Conservation (phyloP, 179 eudicot genomes). For the Beta lomatogona region DNA sequence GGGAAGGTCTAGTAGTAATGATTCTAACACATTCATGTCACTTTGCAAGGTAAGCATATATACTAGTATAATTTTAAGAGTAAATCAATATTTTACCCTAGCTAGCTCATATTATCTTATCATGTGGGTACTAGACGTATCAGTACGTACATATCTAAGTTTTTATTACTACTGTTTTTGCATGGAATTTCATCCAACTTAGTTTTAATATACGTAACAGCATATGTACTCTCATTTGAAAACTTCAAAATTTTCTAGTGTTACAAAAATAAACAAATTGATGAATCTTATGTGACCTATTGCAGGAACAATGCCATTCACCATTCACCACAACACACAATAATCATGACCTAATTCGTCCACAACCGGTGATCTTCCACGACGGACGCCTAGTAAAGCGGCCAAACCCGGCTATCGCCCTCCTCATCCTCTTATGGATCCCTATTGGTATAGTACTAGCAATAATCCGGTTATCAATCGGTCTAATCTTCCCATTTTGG, state of each 20-base stretch:
- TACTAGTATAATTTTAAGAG: no score
- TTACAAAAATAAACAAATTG: neutral
- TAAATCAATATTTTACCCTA: no score
- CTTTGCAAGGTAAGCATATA: conserved; percentile 59
- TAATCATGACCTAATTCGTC: conserved; percentile 44
- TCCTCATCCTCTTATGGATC: conserved; percentile 76
- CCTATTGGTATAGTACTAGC: conserved; percentile 72
- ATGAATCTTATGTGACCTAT: neutral
- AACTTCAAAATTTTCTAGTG: neutral
- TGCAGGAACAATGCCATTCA: conserved; percentile 53
- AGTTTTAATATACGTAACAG: no score
- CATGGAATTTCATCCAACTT: no score
- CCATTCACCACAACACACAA: conserved; percentile 42
- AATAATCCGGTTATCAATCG: conserved; percentile 54
- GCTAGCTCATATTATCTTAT: no score
- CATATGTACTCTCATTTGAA: no score
- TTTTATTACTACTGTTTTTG: no score
- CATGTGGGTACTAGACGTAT: no score
- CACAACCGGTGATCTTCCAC: conserved; percentile 91
- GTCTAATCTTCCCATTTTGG: conserved; percentile 64
- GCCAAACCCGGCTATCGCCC: conserved; percentile 67
- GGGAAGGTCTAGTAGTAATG: conserved; percentile 33
- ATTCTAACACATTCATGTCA: conserved; percentile 44
- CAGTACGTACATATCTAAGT: no score
- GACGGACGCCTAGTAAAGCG: conserved; percentile 89